Evolutionary conservation across 2,329 filamentous ascomycete genomes (phyloP).

Genomic region (Aureobasidium sp.): DNA sequence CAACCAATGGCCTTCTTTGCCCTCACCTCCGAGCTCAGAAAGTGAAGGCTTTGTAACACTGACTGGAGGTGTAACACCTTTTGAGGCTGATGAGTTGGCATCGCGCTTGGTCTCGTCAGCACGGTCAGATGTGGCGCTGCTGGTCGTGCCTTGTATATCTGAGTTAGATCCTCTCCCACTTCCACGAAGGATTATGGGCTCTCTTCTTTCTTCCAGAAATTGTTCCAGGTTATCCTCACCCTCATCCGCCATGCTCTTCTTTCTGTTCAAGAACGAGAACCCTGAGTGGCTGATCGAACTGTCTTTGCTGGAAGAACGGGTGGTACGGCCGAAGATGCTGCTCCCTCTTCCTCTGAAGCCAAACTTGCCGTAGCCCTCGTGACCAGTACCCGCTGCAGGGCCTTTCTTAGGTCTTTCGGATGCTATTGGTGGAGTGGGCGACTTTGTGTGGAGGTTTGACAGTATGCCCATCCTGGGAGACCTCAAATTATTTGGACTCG

Average conservation of each 20-base stretch:
- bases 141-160: slow-evolving; percentile 23
- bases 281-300: slow-evolving; percentile 31
- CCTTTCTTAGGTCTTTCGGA: slow-evolving; percentile 61
- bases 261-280: slow-evolving; percentile 31
- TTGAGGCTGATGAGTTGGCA: background rate
- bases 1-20: slow-evolving; percentile 33
- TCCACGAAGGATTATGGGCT: slow-evolving; percentile 38
- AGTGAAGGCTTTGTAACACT: slow-evolving; percentile 14
- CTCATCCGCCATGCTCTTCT: slow-evolving; percentile 36
- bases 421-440: background rate
- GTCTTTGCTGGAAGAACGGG: slow-evolving; percentile 38
- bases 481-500: background rate
- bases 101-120: background rate
- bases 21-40: slow-evolving; percentile 19
- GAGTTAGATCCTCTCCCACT: slow-evolving; percentile 20
- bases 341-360: slow-evolving; percentile 58
- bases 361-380: slow-evolving; percentile 72
- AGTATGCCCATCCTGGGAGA: background rate
- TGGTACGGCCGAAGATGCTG: slow-evolving; percentile 45
- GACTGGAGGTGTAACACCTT: too few relatives aligned
- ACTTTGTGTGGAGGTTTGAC: background rate
- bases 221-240: slow-evolving; percentile 34
- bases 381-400: slow-evolving; percentile 83
- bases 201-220: slow-evolving; percentile 37
- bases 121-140: background rate